phyloP scores from a whole-genome alignment of 441 rosid genomes.

The Aquilaria agallochum region DNA sequence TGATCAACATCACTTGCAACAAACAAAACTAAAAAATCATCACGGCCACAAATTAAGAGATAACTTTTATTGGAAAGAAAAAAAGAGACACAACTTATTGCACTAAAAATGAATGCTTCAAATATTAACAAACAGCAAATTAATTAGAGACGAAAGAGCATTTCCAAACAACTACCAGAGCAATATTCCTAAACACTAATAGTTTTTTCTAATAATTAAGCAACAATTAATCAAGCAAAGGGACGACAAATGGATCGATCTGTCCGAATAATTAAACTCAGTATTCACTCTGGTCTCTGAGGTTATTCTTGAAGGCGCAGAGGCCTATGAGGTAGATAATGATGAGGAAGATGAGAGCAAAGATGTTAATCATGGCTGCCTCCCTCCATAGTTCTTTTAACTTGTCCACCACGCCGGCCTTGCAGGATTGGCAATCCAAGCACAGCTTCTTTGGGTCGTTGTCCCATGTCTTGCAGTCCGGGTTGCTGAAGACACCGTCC shows the following conservation, averaged over 20 bases:
- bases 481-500: constrained; percentile 14
- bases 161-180: too few relatives aligned
- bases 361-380: constrained; percentile 53
- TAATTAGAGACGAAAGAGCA: too few relatives aligned
- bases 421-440: constrained; percentile 79
- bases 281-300: constrained; percentile 31
- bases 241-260: too few relatives aligned
- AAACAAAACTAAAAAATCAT: too few relatives aligned
- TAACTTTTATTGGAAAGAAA: too few relatives aligned
- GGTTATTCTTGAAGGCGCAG: constrained; percentile 74
- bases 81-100: too few relatives aligned
- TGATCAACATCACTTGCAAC: too few relatives aligned
- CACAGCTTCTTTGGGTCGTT: constrained; percentile 33
- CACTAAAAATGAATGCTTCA: constrained; percentile 31
- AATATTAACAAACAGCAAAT: too few relatives aligned
- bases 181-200: too few relatives aligned
- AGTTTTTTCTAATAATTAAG: too few relatives aligned
- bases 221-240: neutral
- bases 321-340: constrained; percentile 62
- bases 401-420: constrained; percentile 78
- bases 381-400: constrained; percentile 65
- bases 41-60: too few relatives aligned
- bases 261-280: too few relatives aligned
- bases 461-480: constrained; percentile 58
- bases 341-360: constrained; percentile 54